Base-by-base conservation (phyloP, 2,329 filamentous ascomycete genomes). In the Penicillium sp. region DNA sequence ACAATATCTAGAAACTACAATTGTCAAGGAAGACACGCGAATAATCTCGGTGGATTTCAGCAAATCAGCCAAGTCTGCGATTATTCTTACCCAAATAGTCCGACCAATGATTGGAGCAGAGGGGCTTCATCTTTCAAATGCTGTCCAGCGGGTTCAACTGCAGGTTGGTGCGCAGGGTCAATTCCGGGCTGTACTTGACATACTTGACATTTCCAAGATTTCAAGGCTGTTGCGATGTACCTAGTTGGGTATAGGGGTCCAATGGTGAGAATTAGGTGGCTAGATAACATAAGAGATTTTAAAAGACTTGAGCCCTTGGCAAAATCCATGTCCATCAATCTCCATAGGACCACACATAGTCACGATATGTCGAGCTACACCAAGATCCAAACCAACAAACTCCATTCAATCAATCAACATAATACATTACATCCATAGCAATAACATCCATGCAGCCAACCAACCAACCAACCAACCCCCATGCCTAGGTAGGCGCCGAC, bases 401-500 rank as follows among this genome's bases (percentile, higher is more conserved):
- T 50, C 48, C 33, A 33, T 26, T 26, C 22, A 37, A 37, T 37
- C 8, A 49, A 26, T 16, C 22, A 22, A 50, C 56, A 62, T 60
- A 51, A 57, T 59, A 62, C 54, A 61, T 57, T 46, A 55, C 49
- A 49, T 45, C 52, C 49, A 49, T 16, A 26, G 3, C 44, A 24
- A 35, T 24, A 47, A 35, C 37, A 27, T 37, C 37, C 47, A 50
- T 39, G 21, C 24, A 35, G 29, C 11, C 47, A 26, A 52, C 13
- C 16, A 13, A 13, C 13, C 16, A 13, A 13, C 22, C 29, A 4
- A 9, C 11, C 43, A 29, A 1, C 14, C 3, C 6, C 19, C 27
- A 31, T n/a, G 16, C 26, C 50, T 55, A 64, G 11, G 56, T 61
- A 47, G 56, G 63, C 35, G 61, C 57, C 10, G 59, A 62, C 1